These are phyloP conservation scores for Orbilia javanica DNA, from an alignment of 2,329 filamentous ascomycete species.

Conservation along the genomic window DNA sequence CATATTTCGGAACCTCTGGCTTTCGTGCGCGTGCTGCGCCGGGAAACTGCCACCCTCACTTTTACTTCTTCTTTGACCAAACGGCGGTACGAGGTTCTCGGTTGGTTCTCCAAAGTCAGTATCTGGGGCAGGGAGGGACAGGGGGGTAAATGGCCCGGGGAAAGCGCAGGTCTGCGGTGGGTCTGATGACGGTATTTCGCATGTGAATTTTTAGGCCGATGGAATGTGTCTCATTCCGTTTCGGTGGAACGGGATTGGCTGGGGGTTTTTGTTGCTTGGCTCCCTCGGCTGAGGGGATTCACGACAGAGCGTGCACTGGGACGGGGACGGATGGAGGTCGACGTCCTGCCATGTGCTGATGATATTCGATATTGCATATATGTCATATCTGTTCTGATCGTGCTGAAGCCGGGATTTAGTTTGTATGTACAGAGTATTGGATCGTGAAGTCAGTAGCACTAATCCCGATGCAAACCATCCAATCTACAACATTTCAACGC, in stretches of 20 bases:
- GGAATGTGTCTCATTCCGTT: neutral
- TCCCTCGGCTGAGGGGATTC: conserved; percentile 31
- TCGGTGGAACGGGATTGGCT: conserved; percentile 51
- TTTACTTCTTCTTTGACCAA: no score
- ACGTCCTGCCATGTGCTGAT: neutral
- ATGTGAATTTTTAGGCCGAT: conserved; percentile 47
- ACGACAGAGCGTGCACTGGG: neutral
- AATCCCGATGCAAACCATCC: neutral
- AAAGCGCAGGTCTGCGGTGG: neutral
- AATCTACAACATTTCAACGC: neutral
- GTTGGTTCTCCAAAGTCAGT: conserved; percentile 22
- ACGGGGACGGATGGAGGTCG: neutral
- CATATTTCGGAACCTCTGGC: neutral
- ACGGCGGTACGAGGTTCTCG: conserved; percentile 56
- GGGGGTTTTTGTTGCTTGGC: neutral
- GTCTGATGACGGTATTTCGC: conserved; percentile 46
- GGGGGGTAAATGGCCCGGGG: neutral
- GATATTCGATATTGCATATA: no score
- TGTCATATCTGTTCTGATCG: no score
- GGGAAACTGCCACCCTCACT: neutral
- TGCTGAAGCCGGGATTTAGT: no score
- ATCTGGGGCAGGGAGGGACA: neutral
- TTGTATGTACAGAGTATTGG: no score
- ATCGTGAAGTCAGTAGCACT: neutral
- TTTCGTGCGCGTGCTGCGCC: conserved; percentile 27